Evolutionary conservation across 2,329 filamentous ascomycete species (phyloP), one percentile per base, ranked within the genome.

Genomic region (Fusarium paranaense): DNA sequence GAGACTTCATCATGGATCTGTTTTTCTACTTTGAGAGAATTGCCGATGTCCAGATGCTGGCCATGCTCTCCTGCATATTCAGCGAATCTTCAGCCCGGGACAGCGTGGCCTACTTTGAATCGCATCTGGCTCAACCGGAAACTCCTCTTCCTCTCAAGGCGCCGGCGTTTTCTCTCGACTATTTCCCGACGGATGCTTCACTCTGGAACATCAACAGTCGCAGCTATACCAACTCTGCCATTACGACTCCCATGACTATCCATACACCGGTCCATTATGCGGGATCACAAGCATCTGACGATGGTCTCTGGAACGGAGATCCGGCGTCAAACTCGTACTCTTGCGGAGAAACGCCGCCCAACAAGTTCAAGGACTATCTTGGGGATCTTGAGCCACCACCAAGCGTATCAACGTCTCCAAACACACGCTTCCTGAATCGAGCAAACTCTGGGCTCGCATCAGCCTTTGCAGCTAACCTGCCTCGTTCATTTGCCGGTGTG

Each of bases 31-130:
- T 90, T 77, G 91, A 93, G 79, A 86, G 82, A 62, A 84, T 87
- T 33, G 90, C 88, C 7, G 91, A 93, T 69, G 83, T 92, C 14
- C 91, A 93, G 80, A 93, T 93, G 91, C 79, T 93, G 62, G 91
- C 91, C 10, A 93, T 93, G 90, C 85, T 93, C 32, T 91, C 91
- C 2, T 93, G 91, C 79, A 88, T 93, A 66, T 93, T 93, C 78
- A 90, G 88, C 74, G 90, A 93, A 60, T 86, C 90, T 0, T 85
- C 87, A 14, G 83, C 87, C 0, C 85, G 89, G 50, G 87, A 90
- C 67, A 86, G 86, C 58, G 85, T 90, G 27, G 88, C 90, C 5
- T 90, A 91, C 73, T 86, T 87, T 18, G 89, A 90, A 71, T 87
- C 87, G 2, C 86, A 86, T 66, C 83, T 91, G 61, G 86, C 88